A percentile compares a stretch with the other conserved stretches of the same genome.
phyloP scores from a whole-genome alignment of 2,329 filamentous ascomycete species.

The Aspergillus tamarii region DNA sequence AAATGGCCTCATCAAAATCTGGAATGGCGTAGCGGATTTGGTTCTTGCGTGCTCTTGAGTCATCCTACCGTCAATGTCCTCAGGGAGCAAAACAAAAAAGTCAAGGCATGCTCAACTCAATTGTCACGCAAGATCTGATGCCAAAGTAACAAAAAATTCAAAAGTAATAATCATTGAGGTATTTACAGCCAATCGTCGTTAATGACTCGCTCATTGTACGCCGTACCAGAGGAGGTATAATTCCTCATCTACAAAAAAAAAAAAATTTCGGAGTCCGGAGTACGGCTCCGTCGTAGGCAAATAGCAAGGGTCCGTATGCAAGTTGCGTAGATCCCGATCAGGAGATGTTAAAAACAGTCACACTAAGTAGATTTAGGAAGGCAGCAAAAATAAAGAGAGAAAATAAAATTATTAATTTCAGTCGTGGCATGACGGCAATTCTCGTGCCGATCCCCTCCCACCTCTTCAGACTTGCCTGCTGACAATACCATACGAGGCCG shows the following conservation, averaged over 20 bases:
- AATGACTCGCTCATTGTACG: neutral
- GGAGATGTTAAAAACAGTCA: neutral
- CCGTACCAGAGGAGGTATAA: neutral
- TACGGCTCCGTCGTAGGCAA: constrained; percentile 2
- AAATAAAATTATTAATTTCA: neutral
- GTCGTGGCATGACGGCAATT: constrained; percentile 7
- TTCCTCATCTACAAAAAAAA: neutral
- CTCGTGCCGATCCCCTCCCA: neutral
- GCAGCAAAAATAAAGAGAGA: neutral
- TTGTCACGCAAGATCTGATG: constrained; percentile 1
- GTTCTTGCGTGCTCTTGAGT: constrained; percentile 7
- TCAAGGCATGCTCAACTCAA: neutral
- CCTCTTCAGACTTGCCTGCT: neutral
- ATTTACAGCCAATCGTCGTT: neutral
- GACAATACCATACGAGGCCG: constrained; percentile 4
- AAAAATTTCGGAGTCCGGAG: constrained; percentile 3
- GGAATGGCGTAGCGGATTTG: constrained; percentile 14
- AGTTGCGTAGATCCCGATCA: constrained; percentile 1
- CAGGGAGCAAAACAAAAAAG: neutral
- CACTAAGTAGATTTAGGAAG: neutral
- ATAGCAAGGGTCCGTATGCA: constrained; percentile 4
- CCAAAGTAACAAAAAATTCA: neutral
- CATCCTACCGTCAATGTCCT: constrained; percentile 3
- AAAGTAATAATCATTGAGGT: neutral
- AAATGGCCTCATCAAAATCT: constrained; percentile 21